Evolutionary conservation across 495 filamentous ascomycete genomes (phyloP), one percentile per base, ranked within the genome.

Genomic region (Pseudotulostoma volvatum): DNA sequence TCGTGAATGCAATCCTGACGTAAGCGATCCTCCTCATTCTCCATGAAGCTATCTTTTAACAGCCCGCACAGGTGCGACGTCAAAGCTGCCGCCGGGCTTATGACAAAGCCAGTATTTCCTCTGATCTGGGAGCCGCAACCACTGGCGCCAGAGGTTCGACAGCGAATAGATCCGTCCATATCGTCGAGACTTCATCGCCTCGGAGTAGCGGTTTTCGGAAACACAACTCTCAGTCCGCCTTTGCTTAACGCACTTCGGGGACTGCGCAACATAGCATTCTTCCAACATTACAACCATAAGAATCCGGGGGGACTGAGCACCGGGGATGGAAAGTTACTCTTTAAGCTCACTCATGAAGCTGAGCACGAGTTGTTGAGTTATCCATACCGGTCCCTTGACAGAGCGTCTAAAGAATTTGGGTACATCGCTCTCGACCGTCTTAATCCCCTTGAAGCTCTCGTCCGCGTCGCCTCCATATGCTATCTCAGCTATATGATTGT

Each of bases 311-410:
- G 36, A 1, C 17, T 15, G 7, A 39, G 53, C 8, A 34, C 41
- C 13, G 19, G 37, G 2, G 31, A 28, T 13, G 51, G 55, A 17
- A 45, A 53, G 16, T 49, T 54, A 35, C 52, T 61, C 20, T 57
- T 59, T 35, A 48, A 47, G n/a, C 36, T 56, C 11, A 61, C 51
- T 18, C 52, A 44, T 39, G 51, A 57, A 40, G 36, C 48, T 19
- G 57, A 61, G 42, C 54, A 61, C 38, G 53, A 55, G 37, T 46
- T 61, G 9, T 45, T 61, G 14, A 57, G 54, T 21, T 61, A 61
- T 37, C 39, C 57, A 8, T 57, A 53, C 31, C 18, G 38, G n/a
- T 42, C 43, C 18, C 19, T 19, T n/a, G 36, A 19, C 8, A n/a
- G n/a, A n/a, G n/a, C n/a, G n/a, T 17, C 11, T 25, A 15, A 4